These are phyloP conservation scores for Debaryomyces coudertii DNA, from an alignment of 1,139 yeast genomes.

Conservation along the genomic window DNA sequence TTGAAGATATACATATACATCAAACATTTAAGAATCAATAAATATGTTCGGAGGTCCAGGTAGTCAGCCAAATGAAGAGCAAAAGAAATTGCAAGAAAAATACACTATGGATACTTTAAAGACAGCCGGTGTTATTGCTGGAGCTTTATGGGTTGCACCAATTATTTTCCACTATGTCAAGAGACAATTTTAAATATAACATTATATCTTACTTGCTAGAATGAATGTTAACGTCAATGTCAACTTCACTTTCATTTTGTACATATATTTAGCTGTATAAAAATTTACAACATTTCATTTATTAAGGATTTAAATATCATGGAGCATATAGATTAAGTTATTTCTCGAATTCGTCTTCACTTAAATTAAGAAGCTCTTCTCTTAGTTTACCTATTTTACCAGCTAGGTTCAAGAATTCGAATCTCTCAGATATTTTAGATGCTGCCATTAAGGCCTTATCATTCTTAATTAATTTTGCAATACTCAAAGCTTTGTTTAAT, in stretches of 20 bases:
- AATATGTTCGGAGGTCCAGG: constrained; percentile 81
- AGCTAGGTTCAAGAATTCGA: constrained; percentile 67
- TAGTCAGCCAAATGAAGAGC: constrained; percentile 74
- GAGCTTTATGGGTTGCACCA: constrained; percentile 79
- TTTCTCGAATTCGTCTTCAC: constrained; percentile 17
- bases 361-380: constrained; percentile 47
- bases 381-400: constrained; percentile 67
- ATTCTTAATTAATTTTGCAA: constrained; percentile 70
- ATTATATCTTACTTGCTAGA: not conserved
- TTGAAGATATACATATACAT: constrained; percentile 1
- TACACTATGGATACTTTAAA: constrained; percentile 67
- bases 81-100: constrained; percentile 72
- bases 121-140: constrained; percentile 72
- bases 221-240: not conserved
- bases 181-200: constrained; percentile 49
- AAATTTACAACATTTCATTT: not conserved
- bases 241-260: constrained; percentile 6
- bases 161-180: constrained; percentile 62
- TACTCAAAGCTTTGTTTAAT: constrained; percentile 65
- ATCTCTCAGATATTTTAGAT: constrained; percentile 77
- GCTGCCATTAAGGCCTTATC: constrained; percentile 87
- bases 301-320: constrained; percentile 5
- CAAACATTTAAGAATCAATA: constrained; percentile 4
- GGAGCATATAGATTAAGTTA: not conserved
- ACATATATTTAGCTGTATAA: constrained; percentile 10